These are phyloP conservation scores for Penicillium taxi DNA, from an alignment of 495 filamentous ascomycete genomes.

Conservation along the genomic window DNA sequence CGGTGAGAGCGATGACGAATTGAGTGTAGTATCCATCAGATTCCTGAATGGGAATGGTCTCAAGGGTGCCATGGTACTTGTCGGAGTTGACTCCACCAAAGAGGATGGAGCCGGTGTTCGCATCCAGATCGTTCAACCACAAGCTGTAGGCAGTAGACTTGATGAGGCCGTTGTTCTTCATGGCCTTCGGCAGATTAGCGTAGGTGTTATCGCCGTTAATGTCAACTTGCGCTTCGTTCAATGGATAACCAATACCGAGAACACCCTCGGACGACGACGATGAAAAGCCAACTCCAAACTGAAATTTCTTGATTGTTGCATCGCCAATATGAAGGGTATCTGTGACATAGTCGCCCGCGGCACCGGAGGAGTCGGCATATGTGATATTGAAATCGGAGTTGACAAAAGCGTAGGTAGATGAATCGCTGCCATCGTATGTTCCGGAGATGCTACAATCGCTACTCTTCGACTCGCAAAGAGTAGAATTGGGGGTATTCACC, in stretches of 20 bases:
- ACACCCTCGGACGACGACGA: slow-evolving; percentile 71
- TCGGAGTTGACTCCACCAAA: slow-evolving; percentile 87
- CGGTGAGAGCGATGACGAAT: slow-evolving; percentile 76
- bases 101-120: slow-evolving; percentile 70
- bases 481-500: slow-evolving; percentile 63
- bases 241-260: slow-evolving; percentile 79
- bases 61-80: slow-evolving; percentile 63
- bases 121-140: slow-evolving; percentile 48
- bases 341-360: slow-evolving; percentile 73
- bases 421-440: slow-evolving; percentile 64
- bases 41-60: slow-evolving; percentile 67
- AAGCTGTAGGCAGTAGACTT: slow-evolving; percentile 73
- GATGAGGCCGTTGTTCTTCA: slow-evolving; percentile 64
- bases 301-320: slow-evolving; percentile 52
- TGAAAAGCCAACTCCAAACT: slow-evolving; percentile 80
- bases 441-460: slow-evolving; percentile 52
- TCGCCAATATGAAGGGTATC: slow-evolving; percentile 68
- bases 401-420: slow-evolving; percentile 73
- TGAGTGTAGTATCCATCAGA: slow-evolving; percentile 54
- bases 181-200: slow-evolving; percentile 66
- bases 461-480: slow-evolving; percentile 41
- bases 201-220: slow-evolving; percentile 54
- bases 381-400: slow-evolving; percentile 79
- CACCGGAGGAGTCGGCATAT: slow-evolving; percentile 81
- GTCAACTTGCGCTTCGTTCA: slow-evolving; percentile 73